A percentile compares a stretch with the other conserved stretches of the same genome.
Conservation (phyloP, 1,284 basidiomycete species). For the Mycosarcoma mackinlayi region DNA sequence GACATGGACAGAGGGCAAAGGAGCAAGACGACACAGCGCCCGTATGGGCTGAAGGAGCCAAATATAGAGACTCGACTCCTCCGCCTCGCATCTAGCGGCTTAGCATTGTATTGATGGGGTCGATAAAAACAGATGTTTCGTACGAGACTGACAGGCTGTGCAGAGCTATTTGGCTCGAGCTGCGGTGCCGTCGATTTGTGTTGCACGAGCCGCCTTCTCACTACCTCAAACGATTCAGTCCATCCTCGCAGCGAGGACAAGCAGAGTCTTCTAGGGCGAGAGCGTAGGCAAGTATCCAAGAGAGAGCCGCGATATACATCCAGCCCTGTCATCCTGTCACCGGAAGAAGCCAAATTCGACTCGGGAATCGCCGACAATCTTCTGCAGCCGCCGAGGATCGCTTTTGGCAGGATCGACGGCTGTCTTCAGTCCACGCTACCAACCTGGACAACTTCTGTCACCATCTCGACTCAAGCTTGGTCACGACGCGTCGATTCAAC, state of each 20-base stretch:
- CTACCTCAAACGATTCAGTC: too few relatives aligned
- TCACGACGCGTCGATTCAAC: constrained; percentile 5
- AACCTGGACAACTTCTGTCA: too few relatives aligned
- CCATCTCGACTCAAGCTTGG: too few relatives aligned
- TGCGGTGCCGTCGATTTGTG: background rate
- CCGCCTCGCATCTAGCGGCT: constrained; percentile 37
- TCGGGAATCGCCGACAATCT: background rate
- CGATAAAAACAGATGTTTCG: background rate
- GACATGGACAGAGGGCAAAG: constrained; percentile 40
- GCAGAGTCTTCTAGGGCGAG: too few relatives aligned
- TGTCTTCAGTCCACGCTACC: too few relatives aligned
- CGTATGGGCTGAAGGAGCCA: constrained; percentile 48
- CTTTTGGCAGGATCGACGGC: background rate
- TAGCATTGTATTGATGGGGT: background rate
- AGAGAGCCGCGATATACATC: too few relatives aligned
- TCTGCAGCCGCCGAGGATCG: background rate
- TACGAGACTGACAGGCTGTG: background rate
- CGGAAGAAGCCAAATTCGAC: background rate
- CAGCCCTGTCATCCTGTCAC: too few relatives aligned
- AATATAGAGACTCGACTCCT: constrained; percentile 45
- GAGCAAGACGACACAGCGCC: constrained; percentile 49
- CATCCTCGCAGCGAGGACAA: too few relatives aligned
- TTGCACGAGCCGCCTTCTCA: too few relatives aligned
- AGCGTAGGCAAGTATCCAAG: too few relatives aligned
- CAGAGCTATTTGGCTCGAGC: too few relatives aligned